phyloP scores from a whole-genome alignment of 345 rosid species.

The Kandelia obovata region DNA sequence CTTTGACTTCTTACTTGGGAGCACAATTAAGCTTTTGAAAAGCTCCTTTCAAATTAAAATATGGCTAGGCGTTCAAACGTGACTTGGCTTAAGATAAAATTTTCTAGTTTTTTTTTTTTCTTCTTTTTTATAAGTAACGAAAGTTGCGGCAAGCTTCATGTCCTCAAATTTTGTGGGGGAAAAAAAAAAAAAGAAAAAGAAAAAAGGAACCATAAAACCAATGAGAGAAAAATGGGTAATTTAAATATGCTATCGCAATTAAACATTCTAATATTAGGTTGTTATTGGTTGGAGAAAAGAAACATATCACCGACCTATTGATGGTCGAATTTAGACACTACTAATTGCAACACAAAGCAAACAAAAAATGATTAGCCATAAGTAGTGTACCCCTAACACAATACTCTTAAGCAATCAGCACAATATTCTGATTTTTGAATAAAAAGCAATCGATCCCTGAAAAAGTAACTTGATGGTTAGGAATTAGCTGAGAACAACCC shows the following conservation, averaged over 20 bases:
- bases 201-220: too few species aligned
- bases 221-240: too few species aligned
- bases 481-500: conserved; percentile 3
- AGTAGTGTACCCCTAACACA: neutral
- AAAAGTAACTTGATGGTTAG: neutral
- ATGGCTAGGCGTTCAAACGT: too few species aligned
- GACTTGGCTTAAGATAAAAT: too few species aligned
- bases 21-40: too few species aligned
- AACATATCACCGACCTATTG: conserved; percentile 1
- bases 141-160: too few species aligned
- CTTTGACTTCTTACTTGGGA: too few species aligned
- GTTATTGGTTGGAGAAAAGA: neutral
- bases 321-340: neutral
- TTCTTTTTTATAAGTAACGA: too few species aligned
- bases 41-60: too few species aligned
- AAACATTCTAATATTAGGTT: neutral
- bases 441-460: neutral
- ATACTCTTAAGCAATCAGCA: conserved; percentile 5
- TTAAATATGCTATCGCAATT: neutral
- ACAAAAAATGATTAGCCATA: conserved; percentile 10
- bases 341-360: neutral
- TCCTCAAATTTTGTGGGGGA: too few species aligned
- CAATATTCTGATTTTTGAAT: neutral
- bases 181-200: too few species aligned
- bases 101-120: too few species aligned